These are phyloP conservation scores for Streptanthus diversifolius DNA, from an alignment of 345 rosid genomes.

Conservation along the genomic window DNA sequence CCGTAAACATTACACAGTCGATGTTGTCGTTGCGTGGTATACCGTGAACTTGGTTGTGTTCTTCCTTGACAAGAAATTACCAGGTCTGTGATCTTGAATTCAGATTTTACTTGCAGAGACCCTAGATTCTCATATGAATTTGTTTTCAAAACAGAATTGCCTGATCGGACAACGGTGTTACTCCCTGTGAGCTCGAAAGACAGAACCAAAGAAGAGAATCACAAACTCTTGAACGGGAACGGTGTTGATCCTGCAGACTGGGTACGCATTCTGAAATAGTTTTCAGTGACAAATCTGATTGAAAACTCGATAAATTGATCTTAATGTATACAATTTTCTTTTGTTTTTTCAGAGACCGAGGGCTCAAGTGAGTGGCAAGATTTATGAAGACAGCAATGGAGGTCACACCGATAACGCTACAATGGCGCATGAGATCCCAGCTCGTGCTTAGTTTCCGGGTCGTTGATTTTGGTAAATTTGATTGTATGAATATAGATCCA, in stretches of 20 bases:
- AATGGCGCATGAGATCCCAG: constrained; percentile 49
- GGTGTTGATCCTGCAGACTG: constrained; percentile 75
- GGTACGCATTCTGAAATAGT: constrained; percentile 39
- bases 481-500: not conserved
- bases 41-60: constrained; percentile 92
- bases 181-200: constrained; percentile 71
- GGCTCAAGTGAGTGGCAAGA: constrained; percentile 76
- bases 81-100: constrained; percentile 47
- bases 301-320: not conserved
- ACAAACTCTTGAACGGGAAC: constrained; percentile 84
- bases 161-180: constrained; percentile 62
- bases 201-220: constrained; percentile 79
- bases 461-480: not conserved
- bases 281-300: not conserved
- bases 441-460: not conserved
- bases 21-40: constrained; percentile 97
- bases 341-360: constrained; percentile 55
- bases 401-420: constrained; percentile 49
- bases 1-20: constrained; percentile 95
- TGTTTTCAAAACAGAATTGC: constrained; percentile 59
- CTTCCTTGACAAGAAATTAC: constrained; percentile 89
- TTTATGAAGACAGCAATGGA: constrained; percentile 56
- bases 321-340: not conserved
- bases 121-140: constrained; percentile 15
- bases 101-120: not conserved